These are phyloP conservation scores for Fusarium irregulare DNA, from an alignment of 2,329 filamentous ascomycete genomes.

Conservation along the genomic window DNA sequence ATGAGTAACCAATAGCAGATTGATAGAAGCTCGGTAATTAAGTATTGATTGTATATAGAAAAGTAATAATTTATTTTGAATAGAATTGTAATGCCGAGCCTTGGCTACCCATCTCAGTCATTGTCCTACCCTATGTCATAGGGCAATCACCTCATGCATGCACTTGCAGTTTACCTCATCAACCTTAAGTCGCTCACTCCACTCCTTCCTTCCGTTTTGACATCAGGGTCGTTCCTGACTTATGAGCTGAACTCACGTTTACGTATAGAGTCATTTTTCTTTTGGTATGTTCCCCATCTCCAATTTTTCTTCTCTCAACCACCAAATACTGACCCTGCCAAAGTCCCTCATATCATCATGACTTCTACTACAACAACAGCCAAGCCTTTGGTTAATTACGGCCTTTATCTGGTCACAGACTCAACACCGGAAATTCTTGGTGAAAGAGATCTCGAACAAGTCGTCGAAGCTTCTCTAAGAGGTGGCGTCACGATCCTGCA, in stretches of 20 bases:
- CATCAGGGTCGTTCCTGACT: background rate
- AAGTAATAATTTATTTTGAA: background rate
- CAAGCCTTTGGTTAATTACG: constrained; percentile 71
- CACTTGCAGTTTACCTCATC: background rate
- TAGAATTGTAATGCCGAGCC: background rate
- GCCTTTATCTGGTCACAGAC: constrained; percentile 92
- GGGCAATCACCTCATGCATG: background rate
- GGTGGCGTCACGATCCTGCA: constrained; percentile 90
- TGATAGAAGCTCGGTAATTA: background rate
- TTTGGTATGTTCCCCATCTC: background rate
- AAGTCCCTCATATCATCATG: constrained; percentile 1
- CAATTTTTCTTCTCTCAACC: background rate
- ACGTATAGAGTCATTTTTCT: background rate
- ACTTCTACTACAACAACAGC: constrained; percentile 4
- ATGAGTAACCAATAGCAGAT: background rate
- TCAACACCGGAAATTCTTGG: constrained; percentile 88
- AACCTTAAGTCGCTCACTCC: constrained; percentile 6
- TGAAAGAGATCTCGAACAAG: constrained; percentile 72
- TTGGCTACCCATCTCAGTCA: background rate
- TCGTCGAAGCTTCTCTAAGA: constrained; percentile 80
- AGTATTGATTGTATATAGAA: background rate
- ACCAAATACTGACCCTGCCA: constrained; percentile 15
- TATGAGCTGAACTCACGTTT: background rate
- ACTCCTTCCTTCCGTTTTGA: background rate
- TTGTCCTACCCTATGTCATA: constrained; percentile 5